Evolutionary conservation across 1,284 basidiomycete species (phyloP).

Genomic region (Porodaedalea pini): DNA sequence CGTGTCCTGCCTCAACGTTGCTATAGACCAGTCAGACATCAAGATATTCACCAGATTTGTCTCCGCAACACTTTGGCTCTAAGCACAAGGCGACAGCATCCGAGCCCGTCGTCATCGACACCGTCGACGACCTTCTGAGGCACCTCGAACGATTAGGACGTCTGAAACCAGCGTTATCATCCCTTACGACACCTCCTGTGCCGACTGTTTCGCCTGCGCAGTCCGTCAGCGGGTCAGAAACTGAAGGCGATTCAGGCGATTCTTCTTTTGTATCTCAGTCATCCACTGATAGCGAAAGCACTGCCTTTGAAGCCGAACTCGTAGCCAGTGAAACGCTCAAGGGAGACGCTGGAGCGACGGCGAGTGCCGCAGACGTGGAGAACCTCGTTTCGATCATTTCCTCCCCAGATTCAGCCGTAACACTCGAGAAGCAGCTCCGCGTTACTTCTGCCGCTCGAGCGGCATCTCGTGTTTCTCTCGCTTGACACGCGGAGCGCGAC

Average conservation of each 20-base stretch:
- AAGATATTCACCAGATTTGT: background rate
- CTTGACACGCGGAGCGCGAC: too few relatives aligned
- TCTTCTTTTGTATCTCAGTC: background rate
- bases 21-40: background rate
- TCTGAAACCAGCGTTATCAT: background rate
- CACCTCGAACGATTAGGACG: constrained; percentile 2
- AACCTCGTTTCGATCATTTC: too few relatives aligned
- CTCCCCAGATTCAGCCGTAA: too few relatives aligned
- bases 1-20: background rate
- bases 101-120: constrained; percentile 3
- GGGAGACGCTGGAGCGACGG: background rate
- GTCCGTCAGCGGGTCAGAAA: background rate
- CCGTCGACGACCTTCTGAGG: constrained; percentile 7
- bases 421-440: too few relatives aligned
- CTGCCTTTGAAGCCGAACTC: background rate
- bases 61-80: background rate
- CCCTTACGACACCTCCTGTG: background rate
- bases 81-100: background rate
- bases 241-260: background rate
- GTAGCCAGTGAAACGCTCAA: background rate
- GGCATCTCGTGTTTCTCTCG: background rate
- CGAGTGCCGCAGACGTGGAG: background rate
- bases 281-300: background rate
- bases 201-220: background rate
- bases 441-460: too few relatives aligned